Base-by-base conservation (phyloP, 176 grass and related monocot genomes). In the Musa troglodytarum region DNA sequence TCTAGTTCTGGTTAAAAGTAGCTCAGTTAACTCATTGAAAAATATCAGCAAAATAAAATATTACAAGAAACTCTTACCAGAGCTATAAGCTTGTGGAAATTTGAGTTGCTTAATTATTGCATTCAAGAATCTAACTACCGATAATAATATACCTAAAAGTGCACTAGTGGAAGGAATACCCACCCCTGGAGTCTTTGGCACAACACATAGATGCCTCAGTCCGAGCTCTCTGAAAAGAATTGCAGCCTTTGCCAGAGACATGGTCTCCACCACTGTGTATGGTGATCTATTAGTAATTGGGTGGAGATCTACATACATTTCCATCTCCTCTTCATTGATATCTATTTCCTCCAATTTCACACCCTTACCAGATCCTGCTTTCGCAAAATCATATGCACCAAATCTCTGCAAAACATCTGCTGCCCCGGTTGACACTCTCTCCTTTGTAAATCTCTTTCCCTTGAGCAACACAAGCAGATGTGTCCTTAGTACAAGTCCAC, bases 261-360 rank as follows among this genome's bases (percentile, higher is more conserved):
- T 92, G 62, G 78, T 86, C 76, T 92, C 90, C 1, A 81, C 53
- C 21, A 92, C 79, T 54, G 86, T 85, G 82, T 92, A 92, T 0
- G 90, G 86, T 16, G 86, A 92, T 19, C 76, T 81, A 68, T 92
- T 92, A 63, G 82, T 76, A 70, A 92, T 83, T 43, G 86, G 86
- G 67, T 89, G 86, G 69, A 89, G 84, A 72, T 92, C 90, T 0
- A 92, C 79, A 78, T 78, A 92, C 90, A 92, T 89, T 28, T 75
- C 82, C 86, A 89, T 86, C 52, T 92, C 86, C 77, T 81, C 86
- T 26, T 85, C 82, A 55, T 62, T 75, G 50, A 92, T 55, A 23
- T 77, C 49, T 21, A 92, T 23, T 20, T 92, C 86, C 29, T 80
- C 84, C 61, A 92, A 65, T 53, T 78, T 80, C 56, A 89, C 12